A percentile compares a stretch with the other conserved stretches of the same genome.
Conservation (phyloP, 306 rosid genomes). For the Prinsepia uniflora region DNA sequence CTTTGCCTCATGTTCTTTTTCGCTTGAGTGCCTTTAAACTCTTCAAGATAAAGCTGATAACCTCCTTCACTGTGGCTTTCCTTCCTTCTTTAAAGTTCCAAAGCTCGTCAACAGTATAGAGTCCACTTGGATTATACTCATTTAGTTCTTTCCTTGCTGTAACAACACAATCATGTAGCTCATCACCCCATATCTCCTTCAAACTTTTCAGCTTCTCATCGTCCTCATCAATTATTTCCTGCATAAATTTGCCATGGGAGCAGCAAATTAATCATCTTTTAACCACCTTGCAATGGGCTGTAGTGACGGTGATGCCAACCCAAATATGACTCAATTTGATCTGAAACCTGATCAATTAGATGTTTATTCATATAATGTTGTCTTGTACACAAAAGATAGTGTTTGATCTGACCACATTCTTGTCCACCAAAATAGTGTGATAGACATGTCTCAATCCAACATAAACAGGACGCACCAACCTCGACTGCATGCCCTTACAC, state of each 20-base stretch:
- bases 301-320: no score
- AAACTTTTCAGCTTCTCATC: conserved; percentile 63
- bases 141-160: conserved; percentile 60
- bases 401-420: no score
- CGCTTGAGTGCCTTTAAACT: conserved; percentile 59
- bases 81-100: conserved; percentile 79
- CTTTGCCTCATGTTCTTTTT: conserved; percentile 54
- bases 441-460: no score
- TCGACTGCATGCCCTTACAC: no score
- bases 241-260: conserved; percentile 26
- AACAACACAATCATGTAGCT: conserved; percentile 49
- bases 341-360: no score
- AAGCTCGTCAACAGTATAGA: conserved; percentile 58
- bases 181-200: conserved; percentile 77
- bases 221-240: conserved; percentile 54
- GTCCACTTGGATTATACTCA: conserved; percentile 81
- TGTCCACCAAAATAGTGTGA: no score
- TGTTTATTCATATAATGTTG: no score
- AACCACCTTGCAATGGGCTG: conserved; percentile 2
- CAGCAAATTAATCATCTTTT: neutral
- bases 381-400: no score
- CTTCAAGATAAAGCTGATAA: conserved; percentile 41
- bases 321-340: no score
- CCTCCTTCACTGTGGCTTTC: conserved; percentile 91
- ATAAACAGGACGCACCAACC: no score